Conservation (phyloP, 345 rosid genomes). For the Gossypium herbaceum region DNA sequence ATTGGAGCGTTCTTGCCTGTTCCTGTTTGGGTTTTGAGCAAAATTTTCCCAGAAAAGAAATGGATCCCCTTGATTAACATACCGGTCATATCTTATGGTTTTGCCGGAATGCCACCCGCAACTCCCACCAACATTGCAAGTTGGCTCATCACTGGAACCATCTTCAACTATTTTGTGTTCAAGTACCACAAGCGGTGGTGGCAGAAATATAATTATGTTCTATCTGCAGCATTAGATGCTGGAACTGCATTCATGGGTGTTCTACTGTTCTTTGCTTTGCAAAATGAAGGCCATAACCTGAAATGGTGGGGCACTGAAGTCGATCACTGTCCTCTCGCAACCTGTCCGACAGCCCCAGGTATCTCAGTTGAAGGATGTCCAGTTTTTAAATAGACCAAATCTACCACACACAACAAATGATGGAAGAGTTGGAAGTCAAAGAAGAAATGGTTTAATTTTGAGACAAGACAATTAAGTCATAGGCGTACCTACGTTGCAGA, state of each 20-base stretch:
- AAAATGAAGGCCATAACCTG: slow-evolving; percentile 50
- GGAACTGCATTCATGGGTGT: slow-evolving; percentile 99
- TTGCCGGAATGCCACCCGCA: slow-evolving; percentile 99
- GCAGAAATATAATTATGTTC: slow-evolving; percentile 94
- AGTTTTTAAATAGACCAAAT: slow-evolving; percentile 28
- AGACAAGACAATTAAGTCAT: neutral
- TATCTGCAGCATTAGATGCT: slow-evolving; percentile 96
- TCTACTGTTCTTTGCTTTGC: slow-evolving; percentile 80
- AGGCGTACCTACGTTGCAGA: neutral
- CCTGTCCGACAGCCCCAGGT: slow-evolving; percentile 89
- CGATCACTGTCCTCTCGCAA: slow-evolving; percentile 91
- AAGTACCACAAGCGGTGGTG: slow-evolving; percentile 89
- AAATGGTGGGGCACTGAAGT: slow-evolving; percentile 92
- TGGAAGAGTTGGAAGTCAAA: neutral
- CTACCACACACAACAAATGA: neutral
- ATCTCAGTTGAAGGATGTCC: slow-evolving; percentile 63
- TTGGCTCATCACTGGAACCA: slow-evolving; percentile 86
- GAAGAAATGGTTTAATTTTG: neutral
- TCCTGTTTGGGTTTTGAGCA: slow-evolving; percentile 84
- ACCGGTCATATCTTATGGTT: slow-evolving; percentile 91
- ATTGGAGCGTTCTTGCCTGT: slow-evolving; percentile 90
- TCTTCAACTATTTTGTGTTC: slow-evolving; percentile 94
- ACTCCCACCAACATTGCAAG: slow-evolving; percentile 98
- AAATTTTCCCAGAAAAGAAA: slow-evolving; percentile 80
- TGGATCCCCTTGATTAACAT: slow-evolving; percentile 96